A percentile compares a stretch with the other conserved stretches of the same genome.
These are phyloP conservation scores for Colletotrichum sp. DNA, from an alignment of 2,329 filamentous ascomycete genomes.

Conservation along the genomic window DNA sequence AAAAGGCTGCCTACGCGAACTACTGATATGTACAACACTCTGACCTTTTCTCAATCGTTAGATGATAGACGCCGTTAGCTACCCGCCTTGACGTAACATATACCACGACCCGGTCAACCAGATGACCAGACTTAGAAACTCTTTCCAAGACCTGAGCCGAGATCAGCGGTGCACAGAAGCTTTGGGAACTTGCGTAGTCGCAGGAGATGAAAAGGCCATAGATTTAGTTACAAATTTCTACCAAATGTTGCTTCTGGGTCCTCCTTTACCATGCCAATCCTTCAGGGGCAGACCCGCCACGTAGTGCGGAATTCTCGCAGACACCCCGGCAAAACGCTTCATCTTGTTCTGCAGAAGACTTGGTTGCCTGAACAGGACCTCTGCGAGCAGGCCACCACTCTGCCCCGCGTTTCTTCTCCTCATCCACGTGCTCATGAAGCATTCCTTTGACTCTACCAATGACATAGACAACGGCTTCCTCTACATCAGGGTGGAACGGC, in stretches of 20 bases:
- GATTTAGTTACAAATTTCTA: background rate
- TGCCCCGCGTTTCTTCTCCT: background rate
- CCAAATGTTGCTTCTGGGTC: background rate
- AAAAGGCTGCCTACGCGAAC: background rate
- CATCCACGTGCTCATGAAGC: background rate
- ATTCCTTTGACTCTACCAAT: background rate
- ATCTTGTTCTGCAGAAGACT: background rate
- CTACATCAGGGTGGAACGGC: background rate
- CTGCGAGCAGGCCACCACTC: background rate
- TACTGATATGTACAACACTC: background rate
- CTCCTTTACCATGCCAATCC: background rate
- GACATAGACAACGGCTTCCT: background rate
- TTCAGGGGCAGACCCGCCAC: background rate
- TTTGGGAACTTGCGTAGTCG: background rate
- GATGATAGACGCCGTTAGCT: background rate
- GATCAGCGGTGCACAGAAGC: background rate
- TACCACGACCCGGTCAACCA: background rate
- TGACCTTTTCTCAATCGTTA: fast-evolving
- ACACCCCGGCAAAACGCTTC: background rate
- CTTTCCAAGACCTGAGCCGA: background rate
- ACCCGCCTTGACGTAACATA: background rate
- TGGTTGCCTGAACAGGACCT: background rate
- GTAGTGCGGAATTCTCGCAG: background rate
- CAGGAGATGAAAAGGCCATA: background rate
- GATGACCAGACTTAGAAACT: too few species aligned